Evolutionary conservation across 2,329 filamentous ascomycete genomes (phyloP).

Genomic region (Helminthosporium solani): DNA sequence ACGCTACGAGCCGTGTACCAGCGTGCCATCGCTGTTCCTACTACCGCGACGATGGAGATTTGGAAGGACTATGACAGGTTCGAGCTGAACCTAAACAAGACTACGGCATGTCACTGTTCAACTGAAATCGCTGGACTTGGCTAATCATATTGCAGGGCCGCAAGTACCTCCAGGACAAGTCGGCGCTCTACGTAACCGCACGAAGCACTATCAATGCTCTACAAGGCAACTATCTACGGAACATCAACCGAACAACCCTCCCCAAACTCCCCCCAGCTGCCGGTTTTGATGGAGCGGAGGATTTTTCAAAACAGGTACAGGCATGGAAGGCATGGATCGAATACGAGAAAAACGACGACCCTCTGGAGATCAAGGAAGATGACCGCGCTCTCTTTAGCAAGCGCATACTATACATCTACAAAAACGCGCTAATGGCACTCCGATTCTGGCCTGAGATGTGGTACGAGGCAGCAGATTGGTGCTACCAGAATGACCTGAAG

Average conservation of each 20-base stretch:
- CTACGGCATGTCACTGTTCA: slow-evolving; percentile 61
- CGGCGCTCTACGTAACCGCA: slow-evolving; percentile 93
- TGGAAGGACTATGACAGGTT: slow-evolving; percentile 99
- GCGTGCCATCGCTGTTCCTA: slow-evolving; percentile 83
- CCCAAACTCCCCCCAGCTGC: slow-evolving; percentile 78
- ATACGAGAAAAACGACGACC: slow-evolving; percentile 90
- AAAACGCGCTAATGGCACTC: slow-evolving; percentile 88
- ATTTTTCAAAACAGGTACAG: slow-evolving; percentile 80
- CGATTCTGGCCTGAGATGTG: slow-evolving; percentile 95
- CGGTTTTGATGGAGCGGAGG: slow-evolving; percentile 82
- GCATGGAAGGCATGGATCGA: slow-evolving; percentile 92
- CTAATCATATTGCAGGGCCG: slow-evolving; percentile 64
- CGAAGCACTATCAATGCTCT: slow-evolving; percentile 85
- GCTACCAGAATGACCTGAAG: slow-evolving; percentile 72
- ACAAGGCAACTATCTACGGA: slow-evolving; percentile 76
- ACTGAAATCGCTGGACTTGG: too few relatives aligned
- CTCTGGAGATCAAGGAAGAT: slow-evolving; percentile 79
- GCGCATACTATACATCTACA: slow-evolving; percentile 86
- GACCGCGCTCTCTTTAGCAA: slow-evolving; percentile 73
- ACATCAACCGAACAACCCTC: slow-evolving; percentile 73
- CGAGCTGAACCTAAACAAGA: slow-evolving; percentile 90
- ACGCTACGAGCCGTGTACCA: slow-evolving; percentile 89
- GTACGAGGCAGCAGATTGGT: slow-evolving; percentile 94
- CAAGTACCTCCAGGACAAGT: slow-evolving; percentile 91
- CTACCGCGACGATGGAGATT: slow-evolving; percentile 74